Conservation (phyloP, 163 green algal genomes). For the Scenedesmus sp. region DNA sequence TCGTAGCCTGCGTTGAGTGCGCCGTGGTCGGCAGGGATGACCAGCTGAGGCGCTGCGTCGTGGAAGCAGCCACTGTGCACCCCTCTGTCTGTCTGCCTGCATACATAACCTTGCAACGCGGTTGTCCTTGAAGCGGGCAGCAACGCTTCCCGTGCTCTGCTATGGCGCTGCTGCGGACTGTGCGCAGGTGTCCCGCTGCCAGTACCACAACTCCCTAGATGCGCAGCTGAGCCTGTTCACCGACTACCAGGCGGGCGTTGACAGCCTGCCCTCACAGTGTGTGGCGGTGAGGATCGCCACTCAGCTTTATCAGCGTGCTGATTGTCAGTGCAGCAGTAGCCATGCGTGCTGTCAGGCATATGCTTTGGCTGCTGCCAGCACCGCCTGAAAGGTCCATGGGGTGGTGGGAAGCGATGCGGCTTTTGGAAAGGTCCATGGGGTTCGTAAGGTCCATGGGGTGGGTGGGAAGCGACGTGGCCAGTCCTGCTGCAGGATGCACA, state of each 20-base stretch:
- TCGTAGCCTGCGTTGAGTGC: no score
- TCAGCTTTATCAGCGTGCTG: neutral
- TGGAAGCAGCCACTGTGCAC: no score
- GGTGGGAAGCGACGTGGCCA: neutral
- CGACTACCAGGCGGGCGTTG: slow-evolving; percentile 80
- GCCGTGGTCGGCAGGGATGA: no score
- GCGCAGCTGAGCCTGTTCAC: slow-evolving; percentile 74
- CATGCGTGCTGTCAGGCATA: neutral
- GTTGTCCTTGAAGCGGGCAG: neutral
- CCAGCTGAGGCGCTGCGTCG: no score
- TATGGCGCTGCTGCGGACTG: slow-evolving; percentile 8
- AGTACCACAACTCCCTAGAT: slow-evolving; percentile 79
- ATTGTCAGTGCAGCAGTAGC: neutral
- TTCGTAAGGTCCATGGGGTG: no score
- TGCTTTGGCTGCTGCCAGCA: neutral
- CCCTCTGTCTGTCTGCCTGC: no score
- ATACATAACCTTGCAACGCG: neutral
- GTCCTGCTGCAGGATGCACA: neutral
- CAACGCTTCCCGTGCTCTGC: neutral
- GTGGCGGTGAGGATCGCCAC: slow-evolving; percentile 74
- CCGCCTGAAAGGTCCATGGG: neutral
- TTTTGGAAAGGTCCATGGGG: no score
- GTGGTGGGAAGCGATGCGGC: neutral
- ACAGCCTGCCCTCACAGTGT: slow-evolving; percentile 71
- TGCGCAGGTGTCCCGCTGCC: slow-evolving; percentile 75